Percentiles rank a stretch among this genome's conserved stretches.
phyloP scores from a whole-genome alignment of 2,329 filamentous ascomycete species.

The Fusarium duplospermum region DNA sequence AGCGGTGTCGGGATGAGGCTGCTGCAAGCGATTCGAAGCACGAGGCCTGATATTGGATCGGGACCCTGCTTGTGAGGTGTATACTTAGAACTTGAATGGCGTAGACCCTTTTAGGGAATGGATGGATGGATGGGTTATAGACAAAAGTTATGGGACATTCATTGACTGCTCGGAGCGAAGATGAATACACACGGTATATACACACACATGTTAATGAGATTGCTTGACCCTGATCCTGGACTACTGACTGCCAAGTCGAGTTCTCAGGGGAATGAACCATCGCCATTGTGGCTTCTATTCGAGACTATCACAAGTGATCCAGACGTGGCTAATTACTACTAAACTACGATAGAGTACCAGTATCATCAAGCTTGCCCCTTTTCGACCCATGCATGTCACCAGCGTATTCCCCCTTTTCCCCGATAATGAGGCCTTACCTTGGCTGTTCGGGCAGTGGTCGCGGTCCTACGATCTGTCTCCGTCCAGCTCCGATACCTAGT shows the following conservation, averaged over 20 bases:
- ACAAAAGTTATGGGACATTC: constrained; percentile 19
- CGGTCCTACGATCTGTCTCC: constrained; percentile 84
- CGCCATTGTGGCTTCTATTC: not conserved
- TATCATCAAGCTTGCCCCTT: not conserved
- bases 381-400: not conserved
- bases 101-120: constrained; percentile 15
- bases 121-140: constrained; percentile 9
- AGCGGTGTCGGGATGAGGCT: constrained; percentile 81
- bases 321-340: not conserved
- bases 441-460: constrained; percentile 68
- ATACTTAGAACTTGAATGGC: constrained; percentile 14
- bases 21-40: constrained; percentile 36
- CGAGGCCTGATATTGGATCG: constrained; percentile 12
- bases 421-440: constrained; percentile 30
- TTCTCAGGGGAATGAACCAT: not conserved
- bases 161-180: constrained; percentile 5
- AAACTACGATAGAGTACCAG: not conserved
- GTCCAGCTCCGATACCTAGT: constrained; percentile 75
- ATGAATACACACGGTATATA: not conserved
- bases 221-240: not conserved
- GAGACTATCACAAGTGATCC: not conserved
- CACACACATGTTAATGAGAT: not conserved
- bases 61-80: not conserved
- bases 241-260: not conserved
- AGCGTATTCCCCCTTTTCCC: constrained; percentile 3